phyloP scores from a whole-genome alignment of 78 protist species.

The Corallochytrium limacisporum region DNA sequence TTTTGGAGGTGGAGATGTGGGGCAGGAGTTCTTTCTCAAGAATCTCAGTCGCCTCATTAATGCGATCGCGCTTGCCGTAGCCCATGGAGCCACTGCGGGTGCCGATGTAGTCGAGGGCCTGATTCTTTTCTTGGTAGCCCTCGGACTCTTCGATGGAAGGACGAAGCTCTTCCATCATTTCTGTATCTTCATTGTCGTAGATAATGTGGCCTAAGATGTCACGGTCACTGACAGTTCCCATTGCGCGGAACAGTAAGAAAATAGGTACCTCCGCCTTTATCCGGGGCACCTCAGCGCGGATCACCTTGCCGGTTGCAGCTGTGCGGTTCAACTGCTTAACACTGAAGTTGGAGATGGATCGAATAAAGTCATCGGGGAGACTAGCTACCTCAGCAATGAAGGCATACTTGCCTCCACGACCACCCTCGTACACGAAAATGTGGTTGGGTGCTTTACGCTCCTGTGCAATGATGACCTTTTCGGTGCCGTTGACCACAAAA shows the following conservation, averaged over 20 bases:
- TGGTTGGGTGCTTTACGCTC: constrained; percentile 85
- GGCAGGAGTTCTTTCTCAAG: constrained; percentile 82
- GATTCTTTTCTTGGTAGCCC: constrained; percentile 45
- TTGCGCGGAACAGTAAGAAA: constrained; percentile 84
- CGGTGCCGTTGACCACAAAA: constrained; percentile 97
- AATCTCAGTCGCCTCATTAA: constrained; percentile 26
- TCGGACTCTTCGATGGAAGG: constrained; percentile 89
- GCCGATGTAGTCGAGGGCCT: constrained; percentile 91
- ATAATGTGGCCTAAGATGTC: constrained; percentile 80
- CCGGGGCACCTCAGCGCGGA: constrained; percentile 49
- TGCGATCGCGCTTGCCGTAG: constrained; percentile 9
- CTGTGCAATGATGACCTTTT: constrained; percentile 95
- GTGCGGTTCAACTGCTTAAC: constrained; percentile 35
- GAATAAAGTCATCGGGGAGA: too few species aligned
- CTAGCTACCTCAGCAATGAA: too few species aligned
- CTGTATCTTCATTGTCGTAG: constrained; percentile 71
- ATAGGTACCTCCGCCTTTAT: constrained; percentile 76
- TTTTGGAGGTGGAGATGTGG: constrained; percentile 77
- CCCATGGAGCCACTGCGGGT: constrained; percentile 17
- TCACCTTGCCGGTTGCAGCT: constrained; percentile 5
- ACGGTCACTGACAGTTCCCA: constrained; percentile 84
- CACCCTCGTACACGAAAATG: too few species aligned
- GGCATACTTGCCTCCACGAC: too few species aligned
- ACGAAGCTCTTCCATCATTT: constrained; percentile 67
- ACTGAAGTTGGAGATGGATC: too few species aligned